These are phyloP conservation scores for Casuarina equisetifolia DNA, from an alignment of 306 rosid species.

Conservation along the genomic window DNA sequence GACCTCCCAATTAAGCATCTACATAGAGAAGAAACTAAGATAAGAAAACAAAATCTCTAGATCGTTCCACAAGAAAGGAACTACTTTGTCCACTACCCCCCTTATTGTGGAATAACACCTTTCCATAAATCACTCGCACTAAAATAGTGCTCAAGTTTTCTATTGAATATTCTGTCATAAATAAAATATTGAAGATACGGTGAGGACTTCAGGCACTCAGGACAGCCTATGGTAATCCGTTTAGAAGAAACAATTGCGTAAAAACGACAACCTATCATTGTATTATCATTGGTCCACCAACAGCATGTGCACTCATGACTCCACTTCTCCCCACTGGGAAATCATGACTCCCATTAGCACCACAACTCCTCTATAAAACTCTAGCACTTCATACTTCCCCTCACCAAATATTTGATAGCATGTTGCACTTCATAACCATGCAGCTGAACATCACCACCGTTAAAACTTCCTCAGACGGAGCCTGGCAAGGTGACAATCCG, in stretches of 20 bases:
- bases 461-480: conserved; percentile 64
- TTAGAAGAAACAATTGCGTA: not conserved
- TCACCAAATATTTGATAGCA: no score
- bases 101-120: no score
- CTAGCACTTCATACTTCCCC: not conserved
- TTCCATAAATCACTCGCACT: no score
- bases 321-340: not conserved
- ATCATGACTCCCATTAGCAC: not conserved
- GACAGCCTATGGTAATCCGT: not conserved
- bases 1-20: no score
- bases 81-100: no score
- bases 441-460: conserved; percentile 54
- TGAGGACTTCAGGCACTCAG: no score
- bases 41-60: no score
- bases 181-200: no score
- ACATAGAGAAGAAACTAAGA: no score
- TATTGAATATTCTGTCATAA: no score
- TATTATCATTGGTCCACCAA: not conserved
- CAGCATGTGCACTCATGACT: not conserved
- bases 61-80: no score
- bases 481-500: conserved; percentile 85
- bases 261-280: not conserved
- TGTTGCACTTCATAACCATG: conserved; percentile 17
- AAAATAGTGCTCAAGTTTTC: no score
- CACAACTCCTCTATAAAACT: not conserved